phyloP scores from a whole-genome alignment of 805 yeast species.

The Wickerhamia fluorescens region DNA sequence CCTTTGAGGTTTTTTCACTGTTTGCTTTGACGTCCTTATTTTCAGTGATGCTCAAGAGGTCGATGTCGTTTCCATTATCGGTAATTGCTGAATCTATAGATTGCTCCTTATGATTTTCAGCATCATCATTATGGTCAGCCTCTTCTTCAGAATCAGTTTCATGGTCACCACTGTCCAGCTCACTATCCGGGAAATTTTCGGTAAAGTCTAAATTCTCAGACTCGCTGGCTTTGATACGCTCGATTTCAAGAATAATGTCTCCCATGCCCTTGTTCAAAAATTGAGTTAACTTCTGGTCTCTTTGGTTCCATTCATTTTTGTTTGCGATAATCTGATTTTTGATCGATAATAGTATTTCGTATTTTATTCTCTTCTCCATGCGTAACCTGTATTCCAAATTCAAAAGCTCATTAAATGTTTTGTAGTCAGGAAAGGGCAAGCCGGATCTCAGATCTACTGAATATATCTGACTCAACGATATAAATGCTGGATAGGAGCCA shows the following conservation, averaged over 20 bases:
- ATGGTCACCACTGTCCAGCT: conserved; percentile 14
- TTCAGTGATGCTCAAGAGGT: too few relatives aligned
- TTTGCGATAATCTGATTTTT: conserved; percentile 23
- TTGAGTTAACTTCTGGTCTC: conserved; percentile 23
- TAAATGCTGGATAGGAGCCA: conserved; percentile 7
- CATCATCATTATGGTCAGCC: conserved; percentile 13
- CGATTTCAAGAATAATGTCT: conserved; percentile 20
- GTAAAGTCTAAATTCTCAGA: conserved; percentile 21
- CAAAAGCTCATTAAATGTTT: conserved; percentile 21
- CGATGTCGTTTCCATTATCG: too few relatives aligned
- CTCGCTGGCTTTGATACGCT: conserved; percentile 21
- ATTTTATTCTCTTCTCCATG: conserved; percentile 24
- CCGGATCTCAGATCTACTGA: conserved; percentile 17
- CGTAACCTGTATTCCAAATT: conserved; percentile 28
- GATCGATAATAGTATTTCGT: conserved; percentile 26
- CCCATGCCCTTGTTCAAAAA: conserved; percentile 22
- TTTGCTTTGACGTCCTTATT: too few relatives aligned
- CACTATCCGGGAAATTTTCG: too few relatives aligned
- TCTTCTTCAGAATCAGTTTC: conserved; percentile 11
- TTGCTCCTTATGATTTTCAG: conserved; percentile 5
- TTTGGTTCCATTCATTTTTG: conserved; percentile 28
- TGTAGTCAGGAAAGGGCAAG: conserved; percentile 22
- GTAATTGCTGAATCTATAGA: too few relatives aligned
- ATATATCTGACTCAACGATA: conserved; percentile 17
- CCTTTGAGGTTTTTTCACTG: too few relatives aligned